Base-by-base conservation (phyloP, 345 rosid species). In the Boechera stricta region DNA sequence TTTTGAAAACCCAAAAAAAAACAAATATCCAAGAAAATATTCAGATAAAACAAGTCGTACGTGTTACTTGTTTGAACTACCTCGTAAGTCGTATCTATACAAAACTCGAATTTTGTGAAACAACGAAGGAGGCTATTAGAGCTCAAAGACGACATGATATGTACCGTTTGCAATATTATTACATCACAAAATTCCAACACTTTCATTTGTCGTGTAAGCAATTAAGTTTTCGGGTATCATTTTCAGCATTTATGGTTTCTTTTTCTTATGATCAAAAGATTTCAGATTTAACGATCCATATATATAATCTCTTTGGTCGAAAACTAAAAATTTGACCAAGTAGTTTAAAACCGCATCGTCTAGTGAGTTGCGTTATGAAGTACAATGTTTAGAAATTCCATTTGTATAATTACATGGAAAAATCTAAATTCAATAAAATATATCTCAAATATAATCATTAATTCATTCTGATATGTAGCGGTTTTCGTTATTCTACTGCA, bases 141-240 rank as follows among this genome's bases (percentile, higher is more conserved):
- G 66, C 48, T 73, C 45, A 64, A 73, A 56, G 48, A 54, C 29
- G 55, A 41, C 57, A 24, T 75, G 45, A 49, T 51, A 39, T 51
- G 68, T 29, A 53, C 68, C 48, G 16, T 39, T 42, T 51, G 68
- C 45, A 60, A 52, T 39, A 67, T 75, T 39, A 67, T 75, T 66
- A 6, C 54, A 13, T 52, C 79, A 41, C 69, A 76, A 76, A 76
- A 45, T 76, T 69, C 79, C 74, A 76, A 76, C 69, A 53, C 18
- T 41, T 31, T 41, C 52, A 69, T 76, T 53, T 76, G 80, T 76
- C 80, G 75, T 53, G 49, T 52, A 69, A 52, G 69, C 64, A 76
- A 62, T 76, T 52, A 69, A 41, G 80, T 61, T 42, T 61, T 35
- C 32, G 49, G 33, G 55, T 76, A 39, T 69, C 79, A 42, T 52